These are phyloP conservation scores for Saccharomyces hybrid DNA, from an alignment of 1,139 yeast species.

Conservation along the genomic window DNA sequence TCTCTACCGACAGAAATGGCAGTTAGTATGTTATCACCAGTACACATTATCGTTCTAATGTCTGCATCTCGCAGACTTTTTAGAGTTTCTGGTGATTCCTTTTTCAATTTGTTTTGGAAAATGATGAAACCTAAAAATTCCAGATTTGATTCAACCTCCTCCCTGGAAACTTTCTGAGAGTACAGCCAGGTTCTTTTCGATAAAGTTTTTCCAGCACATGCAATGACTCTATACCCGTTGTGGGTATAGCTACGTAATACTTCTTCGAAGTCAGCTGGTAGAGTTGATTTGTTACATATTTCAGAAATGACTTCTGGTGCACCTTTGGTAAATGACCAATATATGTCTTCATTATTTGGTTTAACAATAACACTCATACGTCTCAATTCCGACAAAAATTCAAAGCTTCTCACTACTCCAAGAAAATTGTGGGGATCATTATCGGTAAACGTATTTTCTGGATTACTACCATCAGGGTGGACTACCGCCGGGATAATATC, in stretches of 20 bases:
- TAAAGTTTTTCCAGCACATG: constrained; percentile 68
- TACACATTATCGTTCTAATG: constrained; percentile 88
- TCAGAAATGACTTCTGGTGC: constrained; percentile 92
- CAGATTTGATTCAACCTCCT: constrained; percentile 58
- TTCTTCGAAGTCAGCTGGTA: constrained; percentile 72
- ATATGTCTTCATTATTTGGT: constrained; percentile 32
- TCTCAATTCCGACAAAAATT: constrained; percentile 75
- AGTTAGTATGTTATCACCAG: constrained; percentile 92
- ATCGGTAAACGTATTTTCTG: constrained; percentile 24
- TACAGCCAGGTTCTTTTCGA: constrained; percentile 38
- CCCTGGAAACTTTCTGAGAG: constrained; percentile 44
- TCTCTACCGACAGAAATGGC: constrained; percentile 91
- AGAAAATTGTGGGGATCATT: constrained; percentile 38
- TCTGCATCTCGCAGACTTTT: constrained; percentile 54
- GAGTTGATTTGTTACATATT: constrained; percentile 59
- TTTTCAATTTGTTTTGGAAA: constrained; percentile 83
- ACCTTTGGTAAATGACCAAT: constrained; percentile 71
- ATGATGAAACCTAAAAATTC: constrained; percentile 80
- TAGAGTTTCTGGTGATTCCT: constrained; percentile 57
- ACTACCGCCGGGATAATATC: constrained; percentile 43
- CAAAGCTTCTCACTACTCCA: constrained; percentile 65
- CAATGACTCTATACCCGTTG: constrained; percentile 89
- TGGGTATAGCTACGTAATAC: constrained; percentile 79
- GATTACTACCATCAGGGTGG: constrained; percentile 34
- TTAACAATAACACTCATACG: constrained; percentile 81